These are phyloP conservation scores for Parasarocladium wereldwijsianum DNA, from an alignment of 2,329 filamentous ascomycete species.

Conservation along the genomic window DNA sequence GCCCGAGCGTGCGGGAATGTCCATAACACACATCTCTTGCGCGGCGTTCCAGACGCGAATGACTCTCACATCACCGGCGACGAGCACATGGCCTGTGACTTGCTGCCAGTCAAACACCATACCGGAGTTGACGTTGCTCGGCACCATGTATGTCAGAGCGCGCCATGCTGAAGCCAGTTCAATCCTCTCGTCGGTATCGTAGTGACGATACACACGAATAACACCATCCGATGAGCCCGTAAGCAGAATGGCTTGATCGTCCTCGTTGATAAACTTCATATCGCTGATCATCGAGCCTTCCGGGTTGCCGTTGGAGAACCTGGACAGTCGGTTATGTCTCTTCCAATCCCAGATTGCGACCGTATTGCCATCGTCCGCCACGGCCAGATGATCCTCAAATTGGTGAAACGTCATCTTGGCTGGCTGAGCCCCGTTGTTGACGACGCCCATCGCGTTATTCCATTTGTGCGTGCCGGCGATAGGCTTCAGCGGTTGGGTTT, in stretches of 20 bases:
- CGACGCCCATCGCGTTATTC: conserved; percentile 68
- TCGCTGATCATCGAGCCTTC: conserved; percentile 84
- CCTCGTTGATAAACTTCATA: conserved; percentile 95
- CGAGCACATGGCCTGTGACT: conserved; percentile 86
- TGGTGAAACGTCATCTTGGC: conserved; percentile 94
- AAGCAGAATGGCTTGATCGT: conserved; percentile 88
- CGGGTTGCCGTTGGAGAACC: conserved; percentile 91
- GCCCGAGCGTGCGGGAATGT: conserved; percentile 87
- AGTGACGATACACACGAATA: conserved; percentile 83
- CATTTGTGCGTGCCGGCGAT: conserved; percentile 74
- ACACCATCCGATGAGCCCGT: conserved; percentile 93
- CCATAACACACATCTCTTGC: conserved; percentile 80
- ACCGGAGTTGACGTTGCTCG: conserved; percentile 85
- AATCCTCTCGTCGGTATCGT: conserved; percentile 61
- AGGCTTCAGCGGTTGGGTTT: conserved; percentile 87
- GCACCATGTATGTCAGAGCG: conserved; percentile 83
- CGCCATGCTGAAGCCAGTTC: conserved; percentile 86
- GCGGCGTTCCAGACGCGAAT: conserved; percentile 95
- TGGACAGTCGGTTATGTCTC: conserved; percentile 55
- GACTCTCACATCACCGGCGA: conserved; percentile 88
- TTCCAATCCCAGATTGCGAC: conserved; percentile 93
- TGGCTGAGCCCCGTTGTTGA: conserved; percentile 82
- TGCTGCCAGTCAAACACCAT: conserved; percentile 99
- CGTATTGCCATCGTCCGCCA: conserved; percentile 84
- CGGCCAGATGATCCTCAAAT: conserved; percentile 89